A percentile compares a stretch with the other conserved stretches of the same genome.
These are phyloP conservation scores for Penicillium chermesinum DNA, from an alignment of 495 filamentous ascomycete genomes.

Conservation along the genomic window DNA sequence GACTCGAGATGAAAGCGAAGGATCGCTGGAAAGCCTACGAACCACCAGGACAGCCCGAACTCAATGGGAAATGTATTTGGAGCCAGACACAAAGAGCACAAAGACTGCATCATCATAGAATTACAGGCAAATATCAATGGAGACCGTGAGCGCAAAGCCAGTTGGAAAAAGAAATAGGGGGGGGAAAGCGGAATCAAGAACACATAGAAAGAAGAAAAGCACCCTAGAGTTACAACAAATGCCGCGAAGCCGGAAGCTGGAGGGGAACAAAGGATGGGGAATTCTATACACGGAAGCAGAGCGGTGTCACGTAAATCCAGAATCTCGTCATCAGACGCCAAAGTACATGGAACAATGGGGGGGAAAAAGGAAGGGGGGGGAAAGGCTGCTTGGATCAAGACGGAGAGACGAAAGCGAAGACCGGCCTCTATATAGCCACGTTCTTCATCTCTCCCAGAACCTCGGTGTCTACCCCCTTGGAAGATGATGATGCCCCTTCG, in stretches of 20 bases:
- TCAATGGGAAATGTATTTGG: constrained; percentile 7
- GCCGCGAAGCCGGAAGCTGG: constrained; percentile 16
- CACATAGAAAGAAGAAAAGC: constrained; percentile 9
- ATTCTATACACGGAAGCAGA: constrained; percentile 28
- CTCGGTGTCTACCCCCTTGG: constrained; percentile 32
- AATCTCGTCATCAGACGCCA: constrained; percentile 25
- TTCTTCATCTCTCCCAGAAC: constrained; percentile 53
- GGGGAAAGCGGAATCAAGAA: constrained; percentile 11
- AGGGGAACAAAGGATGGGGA: constrained; percentile 10
- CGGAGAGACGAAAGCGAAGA: constrained; percentile 6
- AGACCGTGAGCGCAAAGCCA: constrained; percentile 19
- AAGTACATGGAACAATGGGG: constrained; percentile 20
- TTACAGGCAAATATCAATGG: constrained; percentile 30
- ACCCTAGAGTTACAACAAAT: constrained; percentile 34
- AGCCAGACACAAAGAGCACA: constrained; percentile 19
- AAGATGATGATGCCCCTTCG: constrained; percentile 22
- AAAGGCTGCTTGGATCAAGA: constrained; percentile 5
- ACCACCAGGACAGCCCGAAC: neutral
- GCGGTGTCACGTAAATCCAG: constrained; percentile 17
- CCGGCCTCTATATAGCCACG: constrained; percentile 43
- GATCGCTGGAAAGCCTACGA: neutral
- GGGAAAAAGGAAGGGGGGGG: constrained; percentile 10
- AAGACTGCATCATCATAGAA: constrained; percentile 39
- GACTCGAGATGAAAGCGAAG: neutral
- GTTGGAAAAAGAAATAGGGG: constrained; percentile 7